phyloP scores from a whole-genome alignment of 345 rosid genomes.

The Corchorus capsularis region DNA sequence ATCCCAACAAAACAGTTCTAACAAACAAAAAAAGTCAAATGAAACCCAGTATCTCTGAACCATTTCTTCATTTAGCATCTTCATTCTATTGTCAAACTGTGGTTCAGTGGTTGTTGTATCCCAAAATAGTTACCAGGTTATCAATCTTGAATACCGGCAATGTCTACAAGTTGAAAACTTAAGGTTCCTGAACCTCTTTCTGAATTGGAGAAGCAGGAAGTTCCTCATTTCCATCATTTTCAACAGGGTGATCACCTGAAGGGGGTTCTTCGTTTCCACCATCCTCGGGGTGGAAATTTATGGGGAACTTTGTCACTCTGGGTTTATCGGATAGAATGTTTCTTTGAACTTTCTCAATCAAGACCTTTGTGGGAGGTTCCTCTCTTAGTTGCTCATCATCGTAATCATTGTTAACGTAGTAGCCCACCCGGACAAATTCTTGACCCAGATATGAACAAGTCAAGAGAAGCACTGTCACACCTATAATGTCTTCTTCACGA shows the following conservation, averaged over 20 bases:
- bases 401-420: slow-evolving; percentile 84
- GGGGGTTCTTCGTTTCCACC: slow-evolving; percentile 44
- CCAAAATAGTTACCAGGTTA: slow-evolving; percentile 12
- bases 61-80: slow-evolving; percentile 19
- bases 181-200: slow-evolving; percentile 39
- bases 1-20: neutral
- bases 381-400: slow-evolving; percentile 86
- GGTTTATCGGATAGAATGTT: slow-evolving; percentile 89
- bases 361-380: slow-evolving; percentile 83
- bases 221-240: slow-evolving; percentile 39
- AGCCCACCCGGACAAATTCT: slow-evolving; percentile 76
- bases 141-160: slow-evolving; percentile 5
- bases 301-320: slow-evolving; percentile 91
- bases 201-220: slow-evolving; percentile 31
- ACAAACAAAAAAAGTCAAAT: slow-evolving; percentile 13
- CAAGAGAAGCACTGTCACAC: slow-evolving; percentile 71
- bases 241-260: slow-evolving; percentile 43
- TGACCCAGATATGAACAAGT: slow-evolving; percentile 80
- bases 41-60: neutral
- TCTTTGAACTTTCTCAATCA: slow-evolving; percentile 78
- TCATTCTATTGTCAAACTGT: neutral
- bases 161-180: neutral
- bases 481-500: slow-evolving; percentile 76
- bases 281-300: slow-evolving; percentile 83
- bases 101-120: slow-evolving; percentile 3